Evolutionary conservation across 2,329 filamentous ascomycete species (phyloP).

Genomic region (Colletotrichum trifolii): DNA sequence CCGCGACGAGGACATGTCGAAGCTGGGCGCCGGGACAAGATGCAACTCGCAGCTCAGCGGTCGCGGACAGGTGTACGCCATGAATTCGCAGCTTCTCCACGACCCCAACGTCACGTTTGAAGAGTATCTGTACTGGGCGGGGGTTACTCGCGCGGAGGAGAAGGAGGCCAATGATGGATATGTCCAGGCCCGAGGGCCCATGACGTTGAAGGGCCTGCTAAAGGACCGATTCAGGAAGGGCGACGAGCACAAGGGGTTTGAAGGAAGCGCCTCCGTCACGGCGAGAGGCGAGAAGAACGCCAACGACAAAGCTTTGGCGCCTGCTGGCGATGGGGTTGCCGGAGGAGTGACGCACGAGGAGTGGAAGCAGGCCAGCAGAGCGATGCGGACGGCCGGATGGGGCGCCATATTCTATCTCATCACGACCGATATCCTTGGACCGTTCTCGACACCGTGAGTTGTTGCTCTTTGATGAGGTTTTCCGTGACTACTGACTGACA

Average conservation of each 20-base stretch:
- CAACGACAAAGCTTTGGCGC: constrained; percentile 10
- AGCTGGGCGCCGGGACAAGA: background rate
- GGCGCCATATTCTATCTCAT: constrained; percentile 61
- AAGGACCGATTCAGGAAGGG: constrained; percentile 37
- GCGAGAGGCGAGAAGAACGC: background rate
- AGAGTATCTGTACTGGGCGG: constrained; percentile 43
- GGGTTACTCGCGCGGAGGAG: constrained; percentile 40
- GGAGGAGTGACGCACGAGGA: constrained; percentile 47
- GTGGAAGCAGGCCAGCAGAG: constrained; percentile 58
- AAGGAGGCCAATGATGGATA: constrained; percentile 31
- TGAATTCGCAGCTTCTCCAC: constrained; percentile 29
- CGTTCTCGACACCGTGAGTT: constrained; percentile 50
- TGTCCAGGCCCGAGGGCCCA: constrained; percentile 26
- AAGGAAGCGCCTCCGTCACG: constrained; percentile 9
- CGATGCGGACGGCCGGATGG: constrained; percentile 57
- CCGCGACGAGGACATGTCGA: background rate
- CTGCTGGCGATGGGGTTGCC: constrained; percentile 2
- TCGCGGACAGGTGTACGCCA: background rate
- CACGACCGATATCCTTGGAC: constrained; percentile 60
- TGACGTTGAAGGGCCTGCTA: constrained; percentile 32
- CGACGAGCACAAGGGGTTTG: constrained; percentile 27
- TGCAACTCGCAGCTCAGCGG: background rate
- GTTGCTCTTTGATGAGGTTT: background rate
- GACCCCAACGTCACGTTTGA: constrained; percentile 41
- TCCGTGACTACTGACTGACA: background rate